phyloP scores from a whole-genome alignment of 148 eudicot genomes.

The Fagopyrum tataricum region DNA sequence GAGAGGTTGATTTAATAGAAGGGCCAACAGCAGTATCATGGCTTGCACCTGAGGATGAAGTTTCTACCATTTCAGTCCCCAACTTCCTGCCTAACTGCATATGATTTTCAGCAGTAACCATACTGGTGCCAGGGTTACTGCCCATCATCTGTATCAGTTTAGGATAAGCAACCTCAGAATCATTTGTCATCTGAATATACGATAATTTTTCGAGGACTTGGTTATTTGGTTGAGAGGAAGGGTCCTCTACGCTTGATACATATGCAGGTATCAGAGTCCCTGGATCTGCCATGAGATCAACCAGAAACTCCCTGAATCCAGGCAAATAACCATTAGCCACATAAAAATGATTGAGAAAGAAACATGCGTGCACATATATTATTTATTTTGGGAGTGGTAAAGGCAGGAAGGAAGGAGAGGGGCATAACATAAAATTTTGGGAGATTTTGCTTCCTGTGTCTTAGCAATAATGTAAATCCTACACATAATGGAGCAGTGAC shows the following conservation, averaged over 20 bases:
- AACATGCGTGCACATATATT: neutral
- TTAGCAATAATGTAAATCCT: constrained; percentile 5
- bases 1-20: constrained; percentile 36
- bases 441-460: neutral
- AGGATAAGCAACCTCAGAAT: constrained; percentile 30
- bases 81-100: neutral
- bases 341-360: neutral
- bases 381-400: neutral
- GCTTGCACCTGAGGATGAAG: constrained; percentile 1
- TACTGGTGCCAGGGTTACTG: constrained; percentile 21
- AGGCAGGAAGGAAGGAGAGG: neutral
- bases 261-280: constrained; percentile 91
- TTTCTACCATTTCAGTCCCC: neutral
- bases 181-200: constrained; percentile 29
- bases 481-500: neutral
- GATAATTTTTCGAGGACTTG: constrained; percentile 41
- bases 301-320: constrained; percentile 74
- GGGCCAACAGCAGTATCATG: constrained; percentile 38
- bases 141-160: constrained; percentile 23
- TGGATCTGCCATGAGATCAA: constrained; percentile 99
- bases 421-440: neutral
- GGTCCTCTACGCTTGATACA: constrained; percentile 45
- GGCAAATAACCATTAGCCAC: neutral
- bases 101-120: constrained; percentile 25
- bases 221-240: constrained; percentile 36